Percentiles rank a stretch among this genome's conserved stretches.
Conservation (phyloP, 2,329 filamentous ascomycete genomes). For the Colletotrichum tofieldiae region DNA sequence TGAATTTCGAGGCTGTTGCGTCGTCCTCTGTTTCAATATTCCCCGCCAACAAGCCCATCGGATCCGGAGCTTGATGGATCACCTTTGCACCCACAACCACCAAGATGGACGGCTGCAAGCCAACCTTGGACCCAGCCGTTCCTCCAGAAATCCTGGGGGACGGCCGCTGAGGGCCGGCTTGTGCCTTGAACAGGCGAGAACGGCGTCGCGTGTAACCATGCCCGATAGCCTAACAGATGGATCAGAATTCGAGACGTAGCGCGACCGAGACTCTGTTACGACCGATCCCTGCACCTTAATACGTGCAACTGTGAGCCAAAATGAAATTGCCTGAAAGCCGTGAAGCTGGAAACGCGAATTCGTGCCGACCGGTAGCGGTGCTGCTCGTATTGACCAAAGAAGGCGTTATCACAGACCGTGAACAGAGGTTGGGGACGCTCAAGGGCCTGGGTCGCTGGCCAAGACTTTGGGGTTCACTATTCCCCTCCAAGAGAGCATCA, state of each 20-base stretch:
- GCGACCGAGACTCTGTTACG: constrained; percentile 18
- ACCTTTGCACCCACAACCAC: constrained; percentile 13
- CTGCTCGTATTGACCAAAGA: constrained; percentile 15
- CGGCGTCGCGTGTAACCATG: constrained; percentile 23
- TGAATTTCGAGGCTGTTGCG: constrained; percentile 1
- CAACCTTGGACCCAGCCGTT: background rate
- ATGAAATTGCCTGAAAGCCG: constrained; percentile 3
- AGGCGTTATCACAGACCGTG: background rate
- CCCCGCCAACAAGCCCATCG: constrained; percentile 11
- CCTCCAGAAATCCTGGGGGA: background rate
- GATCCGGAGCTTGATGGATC: constrained; percentile 25
- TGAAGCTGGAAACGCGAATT: background rate
- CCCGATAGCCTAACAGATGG: constrained; percentile 30
- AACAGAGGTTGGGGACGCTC: constrained; percentile 13
- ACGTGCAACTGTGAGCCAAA: constrained; percentile 21
- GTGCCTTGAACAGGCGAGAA: constrained; percentile 25
- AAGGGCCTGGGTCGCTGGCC: constrained; percentile 12
- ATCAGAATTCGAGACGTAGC: constrained; percentile 27
- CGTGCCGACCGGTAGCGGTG: constrained; percentile 2
- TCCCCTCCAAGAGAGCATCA: constrained; percentile 18
- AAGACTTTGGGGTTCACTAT: constrained; percentile 29
- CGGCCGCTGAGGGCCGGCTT: constrained; percentile 12
- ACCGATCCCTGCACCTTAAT: constrained; percentile 24
- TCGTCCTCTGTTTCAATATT: constrained; percentile 8
- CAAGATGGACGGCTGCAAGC: constrained; percentile 12